These are phyloP conservation scores for Cercospora sojina DNA, from an alignment of 2,329 filamentous ascomycete species.

Conservation along the genomic window DNA sequence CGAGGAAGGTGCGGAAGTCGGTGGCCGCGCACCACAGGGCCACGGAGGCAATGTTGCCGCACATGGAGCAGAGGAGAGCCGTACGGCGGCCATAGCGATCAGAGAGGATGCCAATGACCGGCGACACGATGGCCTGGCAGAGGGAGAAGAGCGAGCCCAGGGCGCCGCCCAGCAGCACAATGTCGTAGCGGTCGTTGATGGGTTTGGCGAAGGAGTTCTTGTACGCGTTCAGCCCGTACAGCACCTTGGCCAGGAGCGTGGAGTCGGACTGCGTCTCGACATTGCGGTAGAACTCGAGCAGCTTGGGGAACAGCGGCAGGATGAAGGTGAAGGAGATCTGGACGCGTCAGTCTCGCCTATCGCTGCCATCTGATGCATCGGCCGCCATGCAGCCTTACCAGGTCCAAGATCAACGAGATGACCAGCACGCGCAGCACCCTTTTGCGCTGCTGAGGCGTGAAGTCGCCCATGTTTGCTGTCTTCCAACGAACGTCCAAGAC, in stretches of 20 bases:
- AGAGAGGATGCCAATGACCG: conserved; percentile 83
- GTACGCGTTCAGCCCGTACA: conserved; percentile 86
- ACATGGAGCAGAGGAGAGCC: conserved; percentile 87
- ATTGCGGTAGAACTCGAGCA: conserved; percentile 93
- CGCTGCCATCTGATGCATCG: neutral
- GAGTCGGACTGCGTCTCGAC: conserved; percentile 61
- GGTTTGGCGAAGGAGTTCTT: conserved; percentile 89
- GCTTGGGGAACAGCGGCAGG: conserved; percentile 88
- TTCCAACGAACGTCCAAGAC: neutral
- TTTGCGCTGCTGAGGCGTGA: conserved; percentile 24
- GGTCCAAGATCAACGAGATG: conserved; percentile 29
- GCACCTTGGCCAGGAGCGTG: conserved; percentile 74
- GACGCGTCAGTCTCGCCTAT: conserved; percentile 1
- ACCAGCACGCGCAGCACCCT: conserved; percentile 28
- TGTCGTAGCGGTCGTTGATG: conserved; percentile 95
- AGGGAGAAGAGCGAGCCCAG: conserved; percentile 91
- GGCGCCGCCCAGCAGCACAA: conserved; percentile 89
- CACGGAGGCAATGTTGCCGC: conserved; percentile 87
- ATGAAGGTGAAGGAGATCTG: conserved; percentile 99
- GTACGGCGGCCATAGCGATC: conserved; percentile 84
- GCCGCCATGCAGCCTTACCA: conserved; percentile 23
- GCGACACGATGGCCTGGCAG: conserved; percentile 87
- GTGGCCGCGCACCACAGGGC: conserved; percentile 90
- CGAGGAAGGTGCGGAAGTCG: conserved; percentile 93
- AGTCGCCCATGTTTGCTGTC: conserved; percentile 15